Evolutionary conservation across 2,329 filamentous ascomycete genomes (phyloP), one percentile per base, ranked within the genome.

Genomic region (Neonectria neomacrospora): DNA sequence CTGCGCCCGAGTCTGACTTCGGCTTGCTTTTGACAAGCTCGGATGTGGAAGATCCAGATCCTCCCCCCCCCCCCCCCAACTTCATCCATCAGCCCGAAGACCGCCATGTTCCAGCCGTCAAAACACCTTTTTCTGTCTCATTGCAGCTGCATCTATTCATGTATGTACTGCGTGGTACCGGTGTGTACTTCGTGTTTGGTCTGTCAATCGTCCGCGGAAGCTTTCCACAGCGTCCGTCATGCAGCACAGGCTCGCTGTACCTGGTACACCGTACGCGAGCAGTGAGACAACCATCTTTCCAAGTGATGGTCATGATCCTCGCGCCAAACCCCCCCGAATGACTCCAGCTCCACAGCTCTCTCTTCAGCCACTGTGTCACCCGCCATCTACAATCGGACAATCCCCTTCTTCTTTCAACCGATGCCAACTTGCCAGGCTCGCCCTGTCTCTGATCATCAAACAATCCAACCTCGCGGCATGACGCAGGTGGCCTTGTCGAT

Each of bases 241-340:
- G 44, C 47, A 20, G n/a, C 11, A 12, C 26, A 12, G 28, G 3
- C 30, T 18, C 9, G 28, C 26, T 16, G 28, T 32, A 20, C 37
- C 45, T 48, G 8, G 26, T 18, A 28, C 45, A 10, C n/a, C n/a
- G n/a, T n/a, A n/a, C n/a, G n/a, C n/a, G 8, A n/a, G 23, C 14
- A 28, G 20, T 37, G 44, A 54, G 56, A 54, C 56, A 54, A 39
- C 30, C 30, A 41, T 32, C 41, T 59, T 41, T 16, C 51, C 37
- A 20, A 41, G 9, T 54, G 56, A 59, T 59, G 39, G 51, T 54
- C 56, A 47, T 53, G 56, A 59, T 59, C 56, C 48, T 28, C 56
- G 50, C 23, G 37, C 18, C 30, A n/a, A 32, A 45, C 23, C 20
- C 26, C 48, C 42, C 22, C 41, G 34, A 58, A 34, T 52, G 47